Evolutionary conservation across 2,329 filamentous ascomycete species (phyloP), one percentile per base, ranked within the genome.

Genomic region (Elsinoe fawcettii): DNA sequence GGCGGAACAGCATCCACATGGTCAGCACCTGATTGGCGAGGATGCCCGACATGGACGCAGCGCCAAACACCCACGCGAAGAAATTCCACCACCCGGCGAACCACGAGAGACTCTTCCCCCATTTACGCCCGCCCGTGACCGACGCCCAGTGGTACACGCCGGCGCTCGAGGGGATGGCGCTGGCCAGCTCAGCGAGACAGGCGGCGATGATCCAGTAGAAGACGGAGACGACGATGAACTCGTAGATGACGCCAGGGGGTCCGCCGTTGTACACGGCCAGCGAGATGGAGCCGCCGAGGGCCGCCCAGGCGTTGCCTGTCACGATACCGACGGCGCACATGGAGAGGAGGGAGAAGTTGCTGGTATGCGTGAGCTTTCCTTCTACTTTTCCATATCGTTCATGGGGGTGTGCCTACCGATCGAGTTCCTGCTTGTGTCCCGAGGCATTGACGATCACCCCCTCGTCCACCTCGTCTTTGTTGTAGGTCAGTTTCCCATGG

Each of bases 131-230:
- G 9, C 73, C 72, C 1, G 77, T 79, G 18, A 79, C 70, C 3
- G 73, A 73, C 3, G 77, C 76, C 77, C 77, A 80, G 59, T 80
- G 77, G 62, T 80, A 80, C 8, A 80, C 77, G 3, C 68, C 70
- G 6, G 64, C 67, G 4, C 67, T 65, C 2, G 67, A 66, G 0
- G 70, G 69, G 8, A 72, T 69, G 2, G 70, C 66, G 20, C 64
- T 69, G 3, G 75, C 74, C 41, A 80, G 69, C 61, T 80, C 77
- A 16, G 78, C 77, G 44, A 81, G 72, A 30, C 73, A 78, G 5
- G 75, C 73, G 34, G 73, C 74, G 57, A 80, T 73, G 63, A 77
- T 70, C 65, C 73, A 75, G 64, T 80, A 80, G 66, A 77, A 78
- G 37, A 77, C 63, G 1, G 74, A 75, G 3, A 77, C 73, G 14